Conservation (phyloP, 331 rosid species). For the Arachis monticola region DNA sequence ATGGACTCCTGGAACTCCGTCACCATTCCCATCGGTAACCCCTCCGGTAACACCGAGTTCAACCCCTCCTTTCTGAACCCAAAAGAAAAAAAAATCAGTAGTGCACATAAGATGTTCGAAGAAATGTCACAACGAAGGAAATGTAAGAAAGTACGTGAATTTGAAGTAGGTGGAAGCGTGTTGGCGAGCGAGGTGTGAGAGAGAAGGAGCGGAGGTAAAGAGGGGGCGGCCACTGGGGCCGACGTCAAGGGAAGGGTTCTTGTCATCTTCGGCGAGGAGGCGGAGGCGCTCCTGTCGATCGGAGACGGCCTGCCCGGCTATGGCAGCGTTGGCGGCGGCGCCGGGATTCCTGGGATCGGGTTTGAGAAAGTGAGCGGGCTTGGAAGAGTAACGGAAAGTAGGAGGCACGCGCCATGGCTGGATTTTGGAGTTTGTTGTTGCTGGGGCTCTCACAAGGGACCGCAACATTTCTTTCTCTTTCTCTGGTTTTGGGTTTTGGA, state of each 20-base stretch:
- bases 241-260: conserved; percentile 66
- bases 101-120: conserved; percentile 24
- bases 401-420: conserved; percentile 37
- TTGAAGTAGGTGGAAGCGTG: conserved; percentile 68
- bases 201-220: conserved; percentile 63
- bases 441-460: conserved; percentile 48
- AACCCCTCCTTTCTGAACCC: conserved; percentile 60
- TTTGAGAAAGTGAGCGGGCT: conserved; percentile 41
- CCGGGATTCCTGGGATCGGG: conserved; percentile 43
- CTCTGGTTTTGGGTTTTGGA: conserved; percentile 47
- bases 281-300: conserved; percentile 59
- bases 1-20: conserved; percentile 89
- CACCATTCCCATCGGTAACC: conserved; percentile 79
- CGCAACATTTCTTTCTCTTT: conserved; percentile 54
- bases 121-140: conserved; percentile 23
- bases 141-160: conserved; percentile 51
- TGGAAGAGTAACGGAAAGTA: conserved; percentile 50
- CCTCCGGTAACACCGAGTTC: conserved; percentile 76
- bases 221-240: conserved; percentile 78
- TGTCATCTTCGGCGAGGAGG: conserved; percentile 73
- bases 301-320: conserved; percentile 37
- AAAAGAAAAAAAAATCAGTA: not conserved
- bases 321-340: conserved; percentile 37
- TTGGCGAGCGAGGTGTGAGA: conserved; percentile 60
- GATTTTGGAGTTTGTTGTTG: conserved; percentile 41